Conservation (phyloP, 371 early-diverging fungal genomes). For the Mucor piriformis region DNA sequence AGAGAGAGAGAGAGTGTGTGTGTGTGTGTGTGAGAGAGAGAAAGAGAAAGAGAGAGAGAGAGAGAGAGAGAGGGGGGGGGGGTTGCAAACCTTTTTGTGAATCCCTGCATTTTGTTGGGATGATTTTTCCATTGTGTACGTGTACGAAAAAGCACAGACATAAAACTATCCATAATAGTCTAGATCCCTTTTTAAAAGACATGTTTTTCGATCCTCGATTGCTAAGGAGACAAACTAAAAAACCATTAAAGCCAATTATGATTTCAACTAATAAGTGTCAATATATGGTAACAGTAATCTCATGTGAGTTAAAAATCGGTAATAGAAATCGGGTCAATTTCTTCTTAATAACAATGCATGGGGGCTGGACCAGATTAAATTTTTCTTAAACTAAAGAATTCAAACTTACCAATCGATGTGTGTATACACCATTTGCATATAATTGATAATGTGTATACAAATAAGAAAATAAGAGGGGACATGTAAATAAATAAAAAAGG, state of each 20-base stretch:
- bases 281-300: constrained; percentile 4
- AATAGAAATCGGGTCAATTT: not conserved
- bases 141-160: constrained; percentile 7
- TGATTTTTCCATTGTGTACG: not conserved
- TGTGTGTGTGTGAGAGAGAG: too few relatives aligned
- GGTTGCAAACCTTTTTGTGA: too few relatives aligned
- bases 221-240: constrained; percentile 1
- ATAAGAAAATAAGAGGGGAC: not conserved
- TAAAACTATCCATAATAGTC: constrained; percentile 7
- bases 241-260: not conserved
- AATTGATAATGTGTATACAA: not conserved
- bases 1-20: too few relatives aligned
- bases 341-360: constrained; percentile 6
- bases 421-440: not conserved
- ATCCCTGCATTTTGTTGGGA: not conserved
- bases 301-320: constrained; percentile 5
- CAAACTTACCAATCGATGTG: not conserved
- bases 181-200: constrained; percentile 9
- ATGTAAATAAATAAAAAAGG: not conserved
- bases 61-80: too few relatives aligned
- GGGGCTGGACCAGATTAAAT: constrained; percentile 6
- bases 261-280: constrained; percentile 1
- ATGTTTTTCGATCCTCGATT: constrained; percentile 8
- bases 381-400: constrained; percentile 1
- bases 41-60: too few relatives aligned